phyloP scores from a whole-genome alignment of 768 basidiomycete genomes.

The Lentinula sp. region DNA sequence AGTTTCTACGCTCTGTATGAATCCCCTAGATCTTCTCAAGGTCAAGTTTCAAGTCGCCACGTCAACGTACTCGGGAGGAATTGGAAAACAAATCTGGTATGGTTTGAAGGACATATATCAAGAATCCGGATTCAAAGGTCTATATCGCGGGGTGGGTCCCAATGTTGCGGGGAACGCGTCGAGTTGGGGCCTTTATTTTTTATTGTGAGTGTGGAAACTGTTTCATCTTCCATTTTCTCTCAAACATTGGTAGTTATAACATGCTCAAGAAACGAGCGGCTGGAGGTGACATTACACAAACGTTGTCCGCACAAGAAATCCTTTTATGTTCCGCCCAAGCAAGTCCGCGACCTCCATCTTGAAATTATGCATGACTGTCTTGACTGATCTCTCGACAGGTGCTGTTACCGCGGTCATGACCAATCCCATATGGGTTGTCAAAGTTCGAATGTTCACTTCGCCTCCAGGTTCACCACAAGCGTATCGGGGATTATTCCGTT shows the following conservation, averaged over 20 bases:
- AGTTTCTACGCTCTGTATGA: conserved; percentile 91
- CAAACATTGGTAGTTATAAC: conserved; percentile 62
- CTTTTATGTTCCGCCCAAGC: conserved; percentile 92
- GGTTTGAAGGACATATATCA: conserved; percentile 69
- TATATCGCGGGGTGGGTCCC: conserved; percentile 86
- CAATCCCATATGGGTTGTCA: conserved; percentile 97
- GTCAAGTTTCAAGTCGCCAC: conserved; percentile 89
- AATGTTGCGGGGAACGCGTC: conserved; percentile 94
- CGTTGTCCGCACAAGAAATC: conserved; percentile 73
- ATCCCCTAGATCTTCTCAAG: conserved; percentile 94
- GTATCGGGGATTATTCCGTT: conserved; percentile 78
- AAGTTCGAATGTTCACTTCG: conserved; percentile 95
- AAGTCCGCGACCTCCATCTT: conserved; percentile 57
- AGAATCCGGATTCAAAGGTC: conserved; percentile 72
- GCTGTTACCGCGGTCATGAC: conserved; percentile 91
- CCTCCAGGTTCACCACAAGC: conserved; percentile 56
- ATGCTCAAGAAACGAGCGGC: conserved; percentile 82
- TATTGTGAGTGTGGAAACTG: conserved; percentile 63
- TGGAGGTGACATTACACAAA: conserved; percentile 55
- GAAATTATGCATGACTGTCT: conserved; percentile 5
- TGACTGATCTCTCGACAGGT: conserved; percentile 44
- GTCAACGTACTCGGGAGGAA: conserved; percentile 46
- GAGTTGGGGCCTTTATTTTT: conserved; percentile 97
- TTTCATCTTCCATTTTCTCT: not conserved
- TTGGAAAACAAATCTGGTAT: conserved; percentile 71